These are phyloP conservation scores for Metarhizium brunneum DNA, from an alignment of 2,329 filamentous ascomycete species.

Conservation along the genomic window DNA sequence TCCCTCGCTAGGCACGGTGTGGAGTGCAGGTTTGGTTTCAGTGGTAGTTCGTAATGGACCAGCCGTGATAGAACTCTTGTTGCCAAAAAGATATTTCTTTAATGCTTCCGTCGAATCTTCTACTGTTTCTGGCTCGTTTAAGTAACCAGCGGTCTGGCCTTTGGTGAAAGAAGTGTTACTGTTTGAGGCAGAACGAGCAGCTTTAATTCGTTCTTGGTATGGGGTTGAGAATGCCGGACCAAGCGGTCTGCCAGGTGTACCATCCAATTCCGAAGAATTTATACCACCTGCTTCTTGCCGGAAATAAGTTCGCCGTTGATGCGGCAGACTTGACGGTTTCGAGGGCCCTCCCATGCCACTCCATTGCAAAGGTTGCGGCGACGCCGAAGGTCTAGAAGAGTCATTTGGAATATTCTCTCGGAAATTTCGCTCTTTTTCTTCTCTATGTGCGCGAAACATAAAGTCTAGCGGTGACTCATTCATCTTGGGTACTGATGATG, in stretches of 20 bases:
- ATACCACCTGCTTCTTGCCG: conserved; percentile 15
- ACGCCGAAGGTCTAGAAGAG: conserved; percentile 13
- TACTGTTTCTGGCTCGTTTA: conserved; percentile 1
- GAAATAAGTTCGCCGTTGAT: conserved; percentile 14
- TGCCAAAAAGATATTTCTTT: conserved; percentile 47
- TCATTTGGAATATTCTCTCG: conserved; percentile 28
- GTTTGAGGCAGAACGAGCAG: conserved; percentile 32
- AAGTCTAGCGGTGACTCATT: conserved; percentile 76
- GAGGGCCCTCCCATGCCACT: conserved; percentile 13
- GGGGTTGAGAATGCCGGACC: conserved; percentile 62
- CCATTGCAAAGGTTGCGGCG: neutral
- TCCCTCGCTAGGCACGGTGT: neutral
- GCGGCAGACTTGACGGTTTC: conserved; percentile 15
- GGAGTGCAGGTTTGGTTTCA: neutral
- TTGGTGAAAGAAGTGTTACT: neutral
- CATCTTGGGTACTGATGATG: conserved; percentile 21
- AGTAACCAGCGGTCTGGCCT: neutral
- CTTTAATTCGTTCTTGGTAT: conserved; percentile 51
- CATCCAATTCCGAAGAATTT: conserved; percentile 50
- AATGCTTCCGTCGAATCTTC: conserved; percentile 37
- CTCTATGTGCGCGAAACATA: conserved; percentile 79
- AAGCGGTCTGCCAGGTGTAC: conserved; percentile 42
- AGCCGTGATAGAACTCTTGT: conserved; percentile 15
- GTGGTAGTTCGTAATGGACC: neutral
- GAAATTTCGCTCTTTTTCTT: conserved; percentile 57